Conservation (phyloP, 106 monocot genomes). For the Platanthera zijinensis region DNA sequence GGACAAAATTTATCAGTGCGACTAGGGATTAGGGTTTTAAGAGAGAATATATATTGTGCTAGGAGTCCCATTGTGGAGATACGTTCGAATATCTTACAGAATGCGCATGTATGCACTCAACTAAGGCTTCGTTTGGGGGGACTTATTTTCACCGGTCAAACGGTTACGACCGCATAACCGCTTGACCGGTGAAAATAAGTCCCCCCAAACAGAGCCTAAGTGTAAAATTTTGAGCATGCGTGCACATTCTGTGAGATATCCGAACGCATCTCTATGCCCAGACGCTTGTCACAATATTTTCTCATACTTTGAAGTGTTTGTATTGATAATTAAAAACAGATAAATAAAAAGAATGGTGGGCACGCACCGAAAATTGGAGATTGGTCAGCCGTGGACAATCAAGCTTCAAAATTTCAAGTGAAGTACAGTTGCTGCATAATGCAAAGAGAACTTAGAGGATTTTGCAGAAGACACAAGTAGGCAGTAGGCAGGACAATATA, state of each 20-base stretch:
- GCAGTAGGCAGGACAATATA: too few relatives aligned
- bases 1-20: background rate
- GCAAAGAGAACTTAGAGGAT: background rate
- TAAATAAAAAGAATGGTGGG: background rate
- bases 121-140: too few relatives aligned
- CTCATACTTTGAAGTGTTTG: background rate
- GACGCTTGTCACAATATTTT: background rate
- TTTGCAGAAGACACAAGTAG: background rate
- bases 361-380: constrained; percentile 65
- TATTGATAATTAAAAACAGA: background rate
- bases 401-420: constrained; percentile 83
- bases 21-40: background rate
- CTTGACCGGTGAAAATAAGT: too few relatives aligned
- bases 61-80: background rate
- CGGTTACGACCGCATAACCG: too few relatives aligned
- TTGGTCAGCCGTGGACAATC: constrained; percentile 68
- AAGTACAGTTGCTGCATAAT: constrained; percentile 62
- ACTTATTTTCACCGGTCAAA: too few relatives aligned
- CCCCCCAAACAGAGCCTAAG: too few relatives aligned
- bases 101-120: too few relatives aligned
- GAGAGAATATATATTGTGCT: background rate
- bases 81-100: background rate
- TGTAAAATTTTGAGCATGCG: background rate
- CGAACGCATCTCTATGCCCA: background rate
- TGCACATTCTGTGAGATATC: background rate